A percentile compares a stretch with the other conserved stretches of the same genome.
Conservation (phyloP, 2,329 filamentous ascomycete species). For the Pseudohalonectria lignicola region DNA sequence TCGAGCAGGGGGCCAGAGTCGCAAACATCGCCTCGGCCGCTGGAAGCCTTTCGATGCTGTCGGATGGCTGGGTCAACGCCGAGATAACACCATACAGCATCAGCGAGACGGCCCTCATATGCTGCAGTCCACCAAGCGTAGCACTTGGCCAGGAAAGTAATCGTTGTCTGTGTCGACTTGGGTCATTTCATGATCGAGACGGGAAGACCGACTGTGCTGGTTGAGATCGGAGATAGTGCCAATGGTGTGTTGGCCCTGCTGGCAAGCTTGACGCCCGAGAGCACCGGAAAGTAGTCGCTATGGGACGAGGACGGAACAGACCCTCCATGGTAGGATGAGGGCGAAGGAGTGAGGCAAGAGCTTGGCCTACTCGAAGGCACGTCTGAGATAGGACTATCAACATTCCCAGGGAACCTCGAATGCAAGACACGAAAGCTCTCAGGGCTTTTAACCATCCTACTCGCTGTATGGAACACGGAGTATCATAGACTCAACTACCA, state of each 20-base stretch:
- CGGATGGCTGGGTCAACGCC: background rate
- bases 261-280: no score
- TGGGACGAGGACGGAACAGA: no score
- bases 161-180: background rate
- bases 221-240: background rate
- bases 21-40: constrained; percentile 1
- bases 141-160: background rate
- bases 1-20: background rate
- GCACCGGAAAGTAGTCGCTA: no score
- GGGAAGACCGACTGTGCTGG: background rate
- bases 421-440: no score
- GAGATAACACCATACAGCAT: constrained; percentile 1
- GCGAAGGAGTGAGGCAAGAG: no score
- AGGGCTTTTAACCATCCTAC: no score
- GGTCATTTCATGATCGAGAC: background rate
- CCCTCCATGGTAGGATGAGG: no score
- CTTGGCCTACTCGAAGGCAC: no score
- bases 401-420: no score
- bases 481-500: no score
- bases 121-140: constrained; percentile 1
- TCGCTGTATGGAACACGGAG: no score
- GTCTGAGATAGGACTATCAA: no score
- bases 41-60: background rate
- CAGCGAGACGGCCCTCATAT: constrained; percentile 1
- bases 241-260: background rate